Evolutionary conservation across 768 basidiomycete species (phyloP), one percentile per base, ranked within the genome.

Genomic region (Pisolithus orientalis): DNA sequence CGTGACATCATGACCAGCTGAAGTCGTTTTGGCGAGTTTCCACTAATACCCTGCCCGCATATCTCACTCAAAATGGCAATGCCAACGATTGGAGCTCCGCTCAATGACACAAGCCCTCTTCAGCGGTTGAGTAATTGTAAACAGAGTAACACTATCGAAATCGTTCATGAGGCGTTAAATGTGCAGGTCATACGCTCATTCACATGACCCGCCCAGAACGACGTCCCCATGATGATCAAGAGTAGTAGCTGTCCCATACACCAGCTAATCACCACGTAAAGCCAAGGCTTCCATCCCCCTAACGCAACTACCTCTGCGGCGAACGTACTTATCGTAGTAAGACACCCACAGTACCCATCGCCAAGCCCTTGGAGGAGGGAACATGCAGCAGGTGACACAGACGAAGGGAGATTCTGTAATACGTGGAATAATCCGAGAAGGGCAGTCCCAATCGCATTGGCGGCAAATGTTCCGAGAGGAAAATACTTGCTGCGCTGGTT

Each of bases 281-380:
- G 62, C 71, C 77, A 82, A 28, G 83, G 82, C 61, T 78, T 81
- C 66, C 79, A 65, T 31, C 73, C 65, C 40, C 72, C 67, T 54
- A 94, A 70, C 39, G 79, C 78, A 32, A 74, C 69, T 21, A 90
- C 65, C 65, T 99, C 96, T 8, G 84, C 84, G 1, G 83, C 87
- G 62, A 98, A 95, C 16, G 94, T 98, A 66, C 89, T 92, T 59
- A 99, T 79, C 1, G 96, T 99, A 1, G 87, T 94, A 59, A 98
- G 74, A 70, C 92, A 94, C 10, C 94, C 96, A 64, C 94, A 97
- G 64, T 92, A 97, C 6, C 96, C 96, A 64, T 97, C 92, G 24
- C 76, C 74, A 37, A 98, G 70, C 1, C 92, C 94, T 62, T 90
- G 85, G 39, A 97, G 67, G 17, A 91, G 72, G 25, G 79, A 75